Conservation (phyloP, 352 stramenopile genomes). For the Pythium sp. region DNA sequence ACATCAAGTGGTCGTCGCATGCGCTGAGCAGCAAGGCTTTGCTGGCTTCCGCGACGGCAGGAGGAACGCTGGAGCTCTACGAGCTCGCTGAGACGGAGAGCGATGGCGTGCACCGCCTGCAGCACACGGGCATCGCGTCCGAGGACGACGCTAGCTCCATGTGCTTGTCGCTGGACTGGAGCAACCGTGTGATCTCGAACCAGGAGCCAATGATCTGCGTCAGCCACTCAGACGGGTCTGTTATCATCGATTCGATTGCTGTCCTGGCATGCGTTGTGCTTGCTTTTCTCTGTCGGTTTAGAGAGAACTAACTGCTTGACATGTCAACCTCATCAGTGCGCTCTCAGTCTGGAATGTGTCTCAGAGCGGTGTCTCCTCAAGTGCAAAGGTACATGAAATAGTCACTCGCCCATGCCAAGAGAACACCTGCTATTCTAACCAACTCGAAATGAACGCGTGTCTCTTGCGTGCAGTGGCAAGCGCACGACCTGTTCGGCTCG, state of each 20-base stretch:
- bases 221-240: constrained; percentile 81
- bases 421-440: too few species aligned
- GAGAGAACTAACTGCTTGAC: not conserved
- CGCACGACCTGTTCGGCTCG: constrained; percentile 68
- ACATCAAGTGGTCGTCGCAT: constrained; percentile 79
- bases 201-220: constrained; percentile 63
- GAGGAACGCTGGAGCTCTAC: constrained; percentile 65
- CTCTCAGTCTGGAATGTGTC: constrained; percentile 18
- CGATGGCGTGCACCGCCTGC: constrained; percentile 18
- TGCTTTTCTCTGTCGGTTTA: not conserved
- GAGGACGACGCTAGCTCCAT: constrained; percentile 48
- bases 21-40: constrained; percentile 47
- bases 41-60: constrained; percentile 60
- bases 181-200: constrained; percentile 51
- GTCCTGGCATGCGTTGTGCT: not conserved
- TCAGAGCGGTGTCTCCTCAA: constrained; percentile 11
- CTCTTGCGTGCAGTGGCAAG: constrained; percentile 47
- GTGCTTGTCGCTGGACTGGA: constrained; percentile 87
- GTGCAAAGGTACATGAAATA: constrained; percentile 12
- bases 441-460: not conserved
- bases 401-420: not conserved
- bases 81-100: constrained; percentile 23
- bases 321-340: not conserved
- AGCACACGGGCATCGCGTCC: constrained; percentile 32
- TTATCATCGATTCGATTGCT: not conserved